A percentile compares a stretch with the other conserved stretches of the same genome.
Evolutionary conservation across 2,329 filamentous ascomycete species (phyloP).

Genomic region (Colletotrichum sp.): DNA sequence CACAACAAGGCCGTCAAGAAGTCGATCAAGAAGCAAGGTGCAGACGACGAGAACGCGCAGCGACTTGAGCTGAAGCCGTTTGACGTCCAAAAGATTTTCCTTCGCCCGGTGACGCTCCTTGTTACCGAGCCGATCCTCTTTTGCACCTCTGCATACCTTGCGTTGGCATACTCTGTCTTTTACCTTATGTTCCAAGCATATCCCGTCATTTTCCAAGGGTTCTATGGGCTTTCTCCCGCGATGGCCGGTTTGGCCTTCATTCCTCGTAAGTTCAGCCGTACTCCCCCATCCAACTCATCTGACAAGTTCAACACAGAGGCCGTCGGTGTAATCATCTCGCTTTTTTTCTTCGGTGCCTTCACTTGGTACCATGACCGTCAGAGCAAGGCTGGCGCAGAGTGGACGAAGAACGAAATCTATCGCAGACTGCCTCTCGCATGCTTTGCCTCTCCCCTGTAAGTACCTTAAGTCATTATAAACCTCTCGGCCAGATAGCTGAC

Average conservation of each 20-base stretch:
- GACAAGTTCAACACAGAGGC: slow-evolving; percentile 21
- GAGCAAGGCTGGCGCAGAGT: slow-evolving; percentile 28
- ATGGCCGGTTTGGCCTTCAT: slow-evolving; percentile 52
- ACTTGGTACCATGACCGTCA: slow-evolving; percentile 32
- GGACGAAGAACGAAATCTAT: slow-evolving; percentile 35
- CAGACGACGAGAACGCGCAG: slow-evolving; percentile 40
- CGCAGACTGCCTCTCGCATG: slow-evolving; percentile 51
- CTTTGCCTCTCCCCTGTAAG: slow-evolving; percentile 65
- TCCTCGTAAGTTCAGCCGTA: slow-evolving; percentile 45
- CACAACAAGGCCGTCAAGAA: slow-evolving; percentile 53
- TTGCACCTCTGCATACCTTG: slow-evolving; percentile 51
- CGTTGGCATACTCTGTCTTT: slow-evolving; percentile 55
- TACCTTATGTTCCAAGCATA: slow-evolving; percentile 59
- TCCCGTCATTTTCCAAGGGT: slow-evolving; percentile 51
- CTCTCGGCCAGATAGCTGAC: background rate
- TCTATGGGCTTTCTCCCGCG: slow-evolving; percentile 50
- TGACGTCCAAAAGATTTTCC: slow-evolving; percentile 48
- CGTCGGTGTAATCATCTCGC: slow-evolving; percentile 21
- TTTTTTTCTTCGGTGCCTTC: slow-evolving; percentile 27
- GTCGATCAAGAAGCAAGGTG: slow-evolving; percentile 51
- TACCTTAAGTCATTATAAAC: slow-evolving; percentile 14
- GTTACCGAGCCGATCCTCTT: slow-evolving; percentile 56
- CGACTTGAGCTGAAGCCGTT: slow-evolving; percentile 36
- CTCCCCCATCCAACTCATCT: background rate
- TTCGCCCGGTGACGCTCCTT: slow-evolving; percentile 54